These are phyloP conservation scores for Trichocomaceae sp. DNA, from an alignment of 2,329 filamentous ascomycete species.

Conservation along the genomic window DNA sequence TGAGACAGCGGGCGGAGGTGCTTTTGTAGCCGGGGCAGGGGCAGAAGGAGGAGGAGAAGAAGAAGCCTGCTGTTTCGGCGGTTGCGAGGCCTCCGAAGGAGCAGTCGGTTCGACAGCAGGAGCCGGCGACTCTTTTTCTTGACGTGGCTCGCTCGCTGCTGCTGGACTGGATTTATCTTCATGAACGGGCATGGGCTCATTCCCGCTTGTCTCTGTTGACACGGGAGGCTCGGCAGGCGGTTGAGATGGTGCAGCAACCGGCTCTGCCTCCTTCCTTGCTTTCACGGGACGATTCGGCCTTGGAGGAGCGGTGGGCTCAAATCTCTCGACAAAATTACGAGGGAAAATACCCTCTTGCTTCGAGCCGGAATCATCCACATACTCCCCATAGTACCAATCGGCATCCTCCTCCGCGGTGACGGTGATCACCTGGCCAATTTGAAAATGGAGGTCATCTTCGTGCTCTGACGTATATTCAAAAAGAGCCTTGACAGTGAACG, in stretches of 20 bases:
- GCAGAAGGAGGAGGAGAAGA: slow-evolving; percentile 22
- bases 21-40: slow-evolving; percentile 40
- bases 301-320: slow-evolving; percentile 83
- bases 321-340: slow-evolving; percentile 94
- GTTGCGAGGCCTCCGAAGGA: slow-evolving; percentile 20
- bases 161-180: slow-evolving; percentile 21
- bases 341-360: slow-evolving; percentile 86
- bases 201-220: slow-evolving; percentile 20
- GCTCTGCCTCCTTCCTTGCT: slow-evolving; percentile 56
- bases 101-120: slow-evolving; percentile 21
- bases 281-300: slow-evolving; percentile 67
- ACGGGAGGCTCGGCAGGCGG: slow-evolving; percentile 20
- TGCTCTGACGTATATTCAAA: slow-evolving; percentile 91
- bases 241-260: slow-evolving; percentile 29
- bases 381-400: slow-evolving; percentile 91
- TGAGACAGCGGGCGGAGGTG: slow-evolving; percentile 57
- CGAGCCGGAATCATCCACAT: slow-evolving; percentile 65
- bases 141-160: slow-evolving; percentile 17
- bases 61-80: slow-evolving; percentile 17
- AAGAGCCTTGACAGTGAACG: slow-evolving; percentile 91
- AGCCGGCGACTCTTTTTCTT: slow-evolving; percentile 18
- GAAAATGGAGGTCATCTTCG: slow-evolving; percentile 89
- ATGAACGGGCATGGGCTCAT: slow-evolving; percentile 32
- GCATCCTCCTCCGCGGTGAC: slow-evolving; percentile 87
- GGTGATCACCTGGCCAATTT: slow-evolving; percentile 79